Base-by-base conservation (phyloP, 1,139 yeast species). In the Lodderomyces theae region DNA sequence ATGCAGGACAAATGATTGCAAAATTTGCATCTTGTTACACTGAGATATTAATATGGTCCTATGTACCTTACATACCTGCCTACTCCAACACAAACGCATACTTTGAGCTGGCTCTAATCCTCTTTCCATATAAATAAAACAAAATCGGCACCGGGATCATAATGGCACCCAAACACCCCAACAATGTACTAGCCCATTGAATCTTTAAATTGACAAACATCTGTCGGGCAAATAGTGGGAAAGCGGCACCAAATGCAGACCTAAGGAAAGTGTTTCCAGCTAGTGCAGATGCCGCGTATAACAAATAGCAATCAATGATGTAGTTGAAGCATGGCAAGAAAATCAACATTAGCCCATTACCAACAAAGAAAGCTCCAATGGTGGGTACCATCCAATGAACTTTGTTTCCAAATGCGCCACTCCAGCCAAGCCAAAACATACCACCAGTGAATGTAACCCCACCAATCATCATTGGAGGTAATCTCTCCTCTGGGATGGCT, bases 301-400 rank as follows among this genome's bases (percentile, higher is more conserved):
- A 60, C 48, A 86, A 69, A 57, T 88, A 89, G 30, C 86, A 70
- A 59, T 89, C 96, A 53, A 88, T 82, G 52, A 88, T 76, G 60
- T 88, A 88, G 58, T 82, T 86, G 54, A 88, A 66, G 44, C 88
- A 77, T 11, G 95, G 83, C 51, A 85, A 71, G 72, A 88, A 87
- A 47, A 88, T 82, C 39, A 84, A 71, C 54, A 87, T 68, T 49
- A 87, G 66, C 21, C 95, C 95, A 51, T 73, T 76, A 9, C 96
- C 96, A 38, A 83, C 74, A 50, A 82, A 77, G 0, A 77, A 56
- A 37, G 89, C 89, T 23, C 89, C 84, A 31, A 81, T 62, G 1
- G 90, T 79, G 28, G 96, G 96, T n/a, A 80, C 92, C 50, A 84
- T 82, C 92, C 94, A 88, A 58, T 82, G 95, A 28, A 86, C 78